phyloP scores from a whole-genome alignment of 768 basidiomycete genomes.

The Rubroboletus pulcherrimus region DNA sequence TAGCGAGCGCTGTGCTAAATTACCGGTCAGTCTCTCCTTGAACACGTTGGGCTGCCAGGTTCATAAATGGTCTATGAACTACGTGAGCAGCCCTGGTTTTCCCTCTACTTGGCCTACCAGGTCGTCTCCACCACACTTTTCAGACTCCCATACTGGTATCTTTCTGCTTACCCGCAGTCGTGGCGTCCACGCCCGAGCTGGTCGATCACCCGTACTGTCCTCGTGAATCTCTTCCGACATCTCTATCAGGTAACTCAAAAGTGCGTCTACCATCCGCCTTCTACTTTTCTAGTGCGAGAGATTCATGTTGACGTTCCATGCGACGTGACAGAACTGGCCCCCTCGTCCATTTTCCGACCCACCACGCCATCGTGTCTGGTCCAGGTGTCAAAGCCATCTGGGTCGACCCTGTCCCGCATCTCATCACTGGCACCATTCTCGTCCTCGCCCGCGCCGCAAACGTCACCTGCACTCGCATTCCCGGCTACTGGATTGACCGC shows the following conservation, averaged over 20 bases:
- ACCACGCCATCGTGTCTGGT: slow-evolving; percentile 17
- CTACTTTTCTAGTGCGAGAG: background rate
- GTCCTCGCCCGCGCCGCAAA: slow-evolving; percentile 26
- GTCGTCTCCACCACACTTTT: slow-evolving; percentile 17
- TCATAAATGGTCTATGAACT: slow-evolving; percentile 5
- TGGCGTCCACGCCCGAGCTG: slow-evolving; percentile 25
- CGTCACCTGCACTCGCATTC: slow-evolving; percentile 28
- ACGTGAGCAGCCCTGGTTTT: slow-evolving; percentile 11
- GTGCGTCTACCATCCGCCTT: slow-evolving; percentile 8
- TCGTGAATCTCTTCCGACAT: slow-evolving; percentile 16
- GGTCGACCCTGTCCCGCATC: slow-evolving; percentile 32
- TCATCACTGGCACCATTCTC: slow-evolving; percentile 31
- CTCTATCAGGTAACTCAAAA: slow-evolving; percentile 16
- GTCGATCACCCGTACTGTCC: slow-evolving; percentile 22
- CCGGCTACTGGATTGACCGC: slow-evolving; percentile 37
- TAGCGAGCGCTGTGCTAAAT: too few relatives aligned
- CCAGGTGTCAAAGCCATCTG: slow-evolving; percentile 31
- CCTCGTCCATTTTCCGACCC: slow-evolving; percentile 18
- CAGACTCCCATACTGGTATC: slow-evolving; percentile 24
- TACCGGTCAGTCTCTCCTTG: too few relatives aligned
- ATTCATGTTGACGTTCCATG: background rate
- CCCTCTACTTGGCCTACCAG: slow-evolving; percentile 22
- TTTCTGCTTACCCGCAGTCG: slow-evolving; percentile 15
- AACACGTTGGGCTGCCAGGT: too few relatives aligned
- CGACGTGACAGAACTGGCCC: slow-evolving; percentile 15